Conservation (phyloP, 768 basidiomycete genomes). For the Tricholoma bakamatsutake region DNA sequence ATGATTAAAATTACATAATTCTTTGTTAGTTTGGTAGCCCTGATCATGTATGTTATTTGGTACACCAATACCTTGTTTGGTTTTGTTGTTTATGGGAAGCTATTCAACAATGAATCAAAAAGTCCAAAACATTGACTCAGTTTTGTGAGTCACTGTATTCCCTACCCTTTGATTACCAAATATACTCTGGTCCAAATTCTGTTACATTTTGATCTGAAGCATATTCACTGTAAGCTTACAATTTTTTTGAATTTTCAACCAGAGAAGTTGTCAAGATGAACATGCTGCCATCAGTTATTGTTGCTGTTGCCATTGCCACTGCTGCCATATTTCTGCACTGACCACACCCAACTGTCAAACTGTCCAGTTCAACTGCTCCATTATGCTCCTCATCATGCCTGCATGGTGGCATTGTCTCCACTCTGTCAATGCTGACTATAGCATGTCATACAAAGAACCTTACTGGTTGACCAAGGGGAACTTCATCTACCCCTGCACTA, state of each 20-base stretch:
- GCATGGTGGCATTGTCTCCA: not conserved
- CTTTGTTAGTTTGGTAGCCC: too few relatives aligned
- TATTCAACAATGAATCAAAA: too few relatives aligned
- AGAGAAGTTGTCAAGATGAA: not conserved
- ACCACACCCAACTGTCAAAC: not conserved
- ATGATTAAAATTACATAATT: too few relatives aligned
- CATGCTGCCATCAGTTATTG: not conserved
- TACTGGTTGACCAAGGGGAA: not conserved
- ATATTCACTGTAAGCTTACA: not conserved
- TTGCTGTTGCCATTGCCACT: not conserved
- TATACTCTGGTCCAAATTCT: not conserved
- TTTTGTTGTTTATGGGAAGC: too few relatives aligned
- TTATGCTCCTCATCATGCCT: not conserved
- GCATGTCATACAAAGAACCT: not conserved
- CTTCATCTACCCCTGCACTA: not conserved
- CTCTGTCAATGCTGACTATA: not conserved
- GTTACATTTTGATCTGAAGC: not conserved
- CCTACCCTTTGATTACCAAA: not conserved
- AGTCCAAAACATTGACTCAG: too few relatives aligned
- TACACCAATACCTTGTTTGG: too few relatives aligned
- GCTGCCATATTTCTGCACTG: not conserved
- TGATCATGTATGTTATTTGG: too few relatives aligned
- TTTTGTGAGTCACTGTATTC: too few relatives aligned
- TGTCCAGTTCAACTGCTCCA: not conserved
- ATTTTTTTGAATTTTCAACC: not conserved